phyloP scores from a whole-genome alignment of 2,329 filamentous ascomycete genomes.

The Stagonosporopsis cucurbitacearum region DNA sequence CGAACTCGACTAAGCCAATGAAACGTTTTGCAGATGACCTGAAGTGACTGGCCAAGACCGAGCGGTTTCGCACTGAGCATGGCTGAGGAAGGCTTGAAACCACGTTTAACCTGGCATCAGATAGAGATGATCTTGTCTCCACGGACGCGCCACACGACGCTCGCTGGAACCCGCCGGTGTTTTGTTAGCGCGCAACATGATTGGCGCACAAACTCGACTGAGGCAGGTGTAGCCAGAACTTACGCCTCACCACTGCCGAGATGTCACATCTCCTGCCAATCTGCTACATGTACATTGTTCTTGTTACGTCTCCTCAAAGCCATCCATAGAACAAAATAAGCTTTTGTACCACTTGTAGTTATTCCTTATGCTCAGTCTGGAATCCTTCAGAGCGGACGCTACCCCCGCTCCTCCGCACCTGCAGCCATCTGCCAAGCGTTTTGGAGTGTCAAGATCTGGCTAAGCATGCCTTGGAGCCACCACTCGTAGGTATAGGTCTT shows the following conservation, averaged over 20 bases:
- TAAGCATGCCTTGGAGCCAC: constrained; percentile 22
- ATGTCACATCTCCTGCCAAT: constrained; percentile 16
- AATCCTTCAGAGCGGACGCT: constrained; percentile 1
- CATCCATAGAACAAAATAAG: constrained; percentile 3
- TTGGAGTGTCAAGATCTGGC: constrained; percentile 25
- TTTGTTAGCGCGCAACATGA: neutral
- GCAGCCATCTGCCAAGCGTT: constrained; percentile 31
- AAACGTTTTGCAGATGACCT: constrained; percentile 20
- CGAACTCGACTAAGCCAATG: constrained; percentile 39
- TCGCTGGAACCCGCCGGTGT: neutral
- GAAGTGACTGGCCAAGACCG: constrained; percentile 41
- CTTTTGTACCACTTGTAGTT: constrained; percentile 6
- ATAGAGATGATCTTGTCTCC: constrained; percentile 24
- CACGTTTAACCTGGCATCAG: constrained; percentile 18
- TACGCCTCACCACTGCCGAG: constrained; percentile 1
- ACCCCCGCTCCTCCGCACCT: constrained; percentile 24
- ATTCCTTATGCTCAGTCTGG: neutral
- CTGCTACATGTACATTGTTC: constrained; percentile 12
- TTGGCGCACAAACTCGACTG: neutral
- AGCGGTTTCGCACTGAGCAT: constrained; percentile 33
- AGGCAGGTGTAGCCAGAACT: constrained; percentile 11
- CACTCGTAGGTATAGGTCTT: constrained; percentile 11
- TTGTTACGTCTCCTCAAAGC: constrained; percentile 7
- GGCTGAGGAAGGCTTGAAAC: constrained; percentile 35
- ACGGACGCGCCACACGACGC: constrained; percentile 10